Base-by-base conservation (phyloP, 768 basidiomycete species). In the Naganishia vishniacii region DNA sequence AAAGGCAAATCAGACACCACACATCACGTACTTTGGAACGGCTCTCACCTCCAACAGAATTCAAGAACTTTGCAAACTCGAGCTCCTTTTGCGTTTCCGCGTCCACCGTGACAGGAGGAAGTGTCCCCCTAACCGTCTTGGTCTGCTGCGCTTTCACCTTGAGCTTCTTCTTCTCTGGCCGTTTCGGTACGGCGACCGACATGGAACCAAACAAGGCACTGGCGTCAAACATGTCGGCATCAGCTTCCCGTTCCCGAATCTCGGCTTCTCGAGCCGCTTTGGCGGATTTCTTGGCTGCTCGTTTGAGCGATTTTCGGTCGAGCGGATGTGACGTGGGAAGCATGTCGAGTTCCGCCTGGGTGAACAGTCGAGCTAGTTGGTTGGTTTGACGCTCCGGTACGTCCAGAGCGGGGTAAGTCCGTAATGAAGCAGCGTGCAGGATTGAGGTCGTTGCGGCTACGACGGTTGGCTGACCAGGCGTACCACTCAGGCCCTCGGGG, bases 121-220 rank as follows among this genome's bases (percentile, higher is more conserved):
- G 56, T 26, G 47, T 56, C 29, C 64, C 63, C 51, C 63, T 67
- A 18, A 41, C 62, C 61, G 65, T 64, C 65, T 69, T 71, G 20
- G 47, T 56, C 62, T 76, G 71, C 64, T 78, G 78, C 51, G 73
- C 71, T 26, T 73, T 79, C 59, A 82, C 81, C 72, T 80, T 67
- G 46, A 69, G 69, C 31, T 67, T 69, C 45, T 74, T 72, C 31
- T 66, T 29, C 42, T 72, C 72, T 5, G 71, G 71, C 15, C 74
- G 72, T 20, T 78, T 79, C 45, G 81, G 82, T 64, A 83, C 80
- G 5, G 75, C 79, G 67, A 82, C 66, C n/a, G 64, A 70, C 71
- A 73, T 70, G 37, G 62, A 70, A 62, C 69, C 69, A 58, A 71
- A 68, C 56, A 64, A 16, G 7, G 56, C 44, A 13, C 23, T 13